These are phyloP conservation scores for Aspergillus japonicus DNA, from an alignment of 2,329 filamentous ascomycete genomes.

Conservation along the genomic window DNA sequence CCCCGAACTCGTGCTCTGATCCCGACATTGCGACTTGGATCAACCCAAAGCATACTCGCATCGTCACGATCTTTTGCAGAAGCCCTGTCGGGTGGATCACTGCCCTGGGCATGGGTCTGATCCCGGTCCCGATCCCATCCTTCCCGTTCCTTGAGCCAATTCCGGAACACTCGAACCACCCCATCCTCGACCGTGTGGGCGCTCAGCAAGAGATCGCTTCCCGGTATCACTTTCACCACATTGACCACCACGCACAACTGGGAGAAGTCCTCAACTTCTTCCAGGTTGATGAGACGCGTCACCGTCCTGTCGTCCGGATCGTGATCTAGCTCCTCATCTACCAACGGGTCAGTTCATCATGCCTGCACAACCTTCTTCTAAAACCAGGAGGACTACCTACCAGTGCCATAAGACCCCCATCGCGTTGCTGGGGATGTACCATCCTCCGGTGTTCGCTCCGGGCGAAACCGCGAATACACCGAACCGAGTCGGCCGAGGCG, in stretches of 20 bases:
- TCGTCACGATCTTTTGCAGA: slow-evolving; percentile 25
- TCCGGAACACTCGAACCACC: slow-evolving; percentile 68
- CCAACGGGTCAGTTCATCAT: not conserved
- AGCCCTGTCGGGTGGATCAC: slow-evolving; percentile 7
- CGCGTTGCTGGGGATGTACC: slow-evolving; percentile 1
- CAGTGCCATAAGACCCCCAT: slow-evolving; percentile 11
- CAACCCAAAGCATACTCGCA: slow-evolving; percentile 65
- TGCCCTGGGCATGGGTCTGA: not conserved
- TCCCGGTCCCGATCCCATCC: slow-evolving; percentile 1
- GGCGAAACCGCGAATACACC: slow-evolving; percentile 71
- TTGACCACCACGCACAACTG: slow-evolving; percentile 70
- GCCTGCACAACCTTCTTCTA: too few relatives aligned
- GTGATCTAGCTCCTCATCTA: slow-evolving; percentile 6
- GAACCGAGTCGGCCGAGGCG: slow-evolving; percentile 50
- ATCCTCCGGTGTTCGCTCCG: slow-evolving; percentile 56
- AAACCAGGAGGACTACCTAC: slow-evolving; percentile 8
- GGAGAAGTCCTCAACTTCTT: slow-evolving; percentile 69
- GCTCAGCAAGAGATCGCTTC: slow-evolving; percentile 61
- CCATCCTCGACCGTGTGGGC: slow-evolving; percentile 67
- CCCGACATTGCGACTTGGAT: slow-evolving; percentile 62
- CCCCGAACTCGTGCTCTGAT: slow-evolving; percentile 65
- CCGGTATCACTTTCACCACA: slow-evolving; percentile 65
- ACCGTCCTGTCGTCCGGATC: slow-evolving; percentile 37
- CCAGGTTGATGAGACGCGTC: slow-evolving; percentile 62
- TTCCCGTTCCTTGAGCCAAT: slow-evolving; percentile 62